Conservation (phyloP, 1,139 yeast genomes). For the Komagataea norvegica region DNA sequence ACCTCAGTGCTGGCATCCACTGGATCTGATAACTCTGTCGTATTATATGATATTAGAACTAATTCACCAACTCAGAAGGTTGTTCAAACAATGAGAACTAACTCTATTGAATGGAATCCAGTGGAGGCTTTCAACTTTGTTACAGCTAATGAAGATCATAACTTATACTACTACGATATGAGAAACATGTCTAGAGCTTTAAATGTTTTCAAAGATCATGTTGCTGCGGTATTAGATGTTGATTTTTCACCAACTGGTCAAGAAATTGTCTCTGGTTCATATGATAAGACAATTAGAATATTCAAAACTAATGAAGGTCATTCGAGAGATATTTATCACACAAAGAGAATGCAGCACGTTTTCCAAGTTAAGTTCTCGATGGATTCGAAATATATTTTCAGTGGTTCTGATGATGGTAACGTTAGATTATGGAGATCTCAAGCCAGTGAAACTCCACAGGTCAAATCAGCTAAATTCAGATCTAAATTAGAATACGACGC, state of each 20-base stretch:
- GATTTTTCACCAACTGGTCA: slow-evolving; percentile 97
- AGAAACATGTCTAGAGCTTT: slow-evolving; percentile 74
- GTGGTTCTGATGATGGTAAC: slow-evolving; percentile 96
- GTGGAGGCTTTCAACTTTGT: slow-evolving; percentile 96
- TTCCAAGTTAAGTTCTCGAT: slow-evolving; percentile 79
- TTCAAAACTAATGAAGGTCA: slow-evolving; percentile 78
- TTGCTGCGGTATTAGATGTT: slow-evolving; percentile 89
- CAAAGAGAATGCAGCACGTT: slow-evolving; percentile 95
- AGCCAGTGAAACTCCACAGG: slow-evolving; percentile 78
- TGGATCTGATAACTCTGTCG: slow-evolving; percentile 88
- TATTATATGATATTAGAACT: slow-evolving; percentile 89
- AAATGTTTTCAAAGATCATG: slow-evolving; percentile 92
- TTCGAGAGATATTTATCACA: slow-evolving; percentile 91
- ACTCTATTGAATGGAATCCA: slow-evolving; percentile 93
- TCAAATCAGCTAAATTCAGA: slow-evolving; percentile 77
- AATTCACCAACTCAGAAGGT: slow-evolving; percentile 89
- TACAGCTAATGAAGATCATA: slow-evolving; percentile 91
- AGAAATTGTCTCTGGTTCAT: slow-evolving; percentile 91
- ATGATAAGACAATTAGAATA: slow-evolving; percentile 87
- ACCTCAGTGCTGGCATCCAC: slow-evolving; percentile 85
- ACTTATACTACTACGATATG: slow-evolving; percentile 94
- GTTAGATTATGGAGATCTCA: slow-evolving; percentile 87
- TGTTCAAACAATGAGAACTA: slow-evolving; percentile 76
- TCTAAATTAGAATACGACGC: slow-evolving; percentile 84
- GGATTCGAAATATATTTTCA: slow-evolving; percentile 80